Evolutionary conservation across 106 monocot genomes (phyloP), one percentile per base, ranked within the genome.

Genomic region (Dioscorea alata): DNA sequence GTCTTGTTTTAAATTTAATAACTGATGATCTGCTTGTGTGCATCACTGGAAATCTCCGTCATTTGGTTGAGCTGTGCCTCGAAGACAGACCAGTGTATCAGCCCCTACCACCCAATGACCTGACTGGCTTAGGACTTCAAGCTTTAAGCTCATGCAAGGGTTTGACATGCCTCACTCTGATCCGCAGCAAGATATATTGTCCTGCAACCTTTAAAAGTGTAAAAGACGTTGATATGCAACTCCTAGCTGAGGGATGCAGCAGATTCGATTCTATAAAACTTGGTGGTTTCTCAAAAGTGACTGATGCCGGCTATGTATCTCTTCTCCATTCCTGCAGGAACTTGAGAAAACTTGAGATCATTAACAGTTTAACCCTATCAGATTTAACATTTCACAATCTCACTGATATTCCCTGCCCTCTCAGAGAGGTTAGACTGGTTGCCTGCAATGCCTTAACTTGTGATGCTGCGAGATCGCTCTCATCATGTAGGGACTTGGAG

Each of bases 211-310:
- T 95, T 49, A 83, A 34, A 80, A 69, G 83, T 66, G 81, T 91
- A 48, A 88, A 81, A 51, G 95, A 95, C 79, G 50, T 91, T 63
- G 95, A 88, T 32, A 73, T 91, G 10, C 73, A 91, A 10, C 25
- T 88, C 31, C 75, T 91, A 13, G 81, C 86, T 18, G 95, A 91
- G 23, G 73, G 75, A 31, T 95, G 81, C 53, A 73, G 62, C 48
- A 72, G 62, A 31, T 86, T 95, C 33, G 78, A 88, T 77, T 79
- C 78, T 12, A 59, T 95, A 25, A 85, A 84, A 76, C 74, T 91
- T 60, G 81, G 74, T 64, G 84, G 95, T n/a, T 95, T 95, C 69
- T 83, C 88, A 16, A 91, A 66, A 74, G 88, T 95, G 64, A 95
- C 88, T 12, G 95, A 95, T 95, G 91, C 91, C 24, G 91, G 91